A percentile compares a stretch with the other conserved stretches of the same genome.
These are phyloP conservation scores for Dictyostelium discoideum DNA, from an alignment of 78 protist genomes.

Conservation along the genomic window DNA sequence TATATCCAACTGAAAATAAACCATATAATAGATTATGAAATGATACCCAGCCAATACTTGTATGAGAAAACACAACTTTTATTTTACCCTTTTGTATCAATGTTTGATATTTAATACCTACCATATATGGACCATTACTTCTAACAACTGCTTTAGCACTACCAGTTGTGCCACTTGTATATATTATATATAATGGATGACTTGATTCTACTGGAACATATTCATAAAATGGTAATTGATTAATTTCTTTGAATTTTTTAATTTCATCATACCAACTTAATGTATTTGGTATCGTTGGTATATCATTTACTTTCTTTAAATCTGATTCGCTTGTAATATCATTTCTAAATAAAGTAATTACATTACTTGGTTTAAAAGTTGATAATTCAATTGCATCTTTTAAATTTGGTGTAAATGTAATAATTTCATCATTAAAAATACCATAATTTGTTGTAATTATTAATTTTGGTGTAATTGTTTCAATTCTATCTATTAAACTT, in stretches of 20 bases:
- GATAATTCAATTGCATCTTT: slow-evolving; percentile 37
- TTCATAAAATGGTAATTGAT: neutral
- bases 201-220: neutral
- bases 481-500: slow-evolving; percentile 78
- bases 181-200: neutral
- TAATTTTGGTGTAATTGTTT: slow-evolving; percentile 71
- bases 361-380: neutral
- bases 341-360: neutral
- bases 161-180: slow-evolving; percentile 22
- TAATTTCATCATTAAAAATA: neutral
- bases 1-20: slow-evolving; percentile 32
- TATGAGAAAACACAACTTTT: slow-evolving; percentile 26
- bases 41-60: slow-evolving; percentile 80
- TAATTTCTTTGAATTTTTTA: neutral
- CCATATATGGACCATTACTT: slow-evolving; percentile 23
- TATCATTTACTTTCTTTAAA: neutral
- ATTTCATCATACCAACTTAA: slow-evolving; percentile 9
- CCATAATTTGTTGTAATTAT: slow-evolving; percentile 78
- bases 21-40: slow-evolving; percentile 28
- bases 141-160: neutral
- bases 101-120: slow-evolving; percentile 24
- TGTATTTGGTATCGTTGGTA: neutral
- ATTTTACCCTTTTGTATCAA: neutral
- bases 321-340: neutral
- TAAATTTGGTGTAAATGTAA: neutral